Base-by-base conservation (phyloP, 23 red algal genomes). In the Chondrus crispus region DNA sequence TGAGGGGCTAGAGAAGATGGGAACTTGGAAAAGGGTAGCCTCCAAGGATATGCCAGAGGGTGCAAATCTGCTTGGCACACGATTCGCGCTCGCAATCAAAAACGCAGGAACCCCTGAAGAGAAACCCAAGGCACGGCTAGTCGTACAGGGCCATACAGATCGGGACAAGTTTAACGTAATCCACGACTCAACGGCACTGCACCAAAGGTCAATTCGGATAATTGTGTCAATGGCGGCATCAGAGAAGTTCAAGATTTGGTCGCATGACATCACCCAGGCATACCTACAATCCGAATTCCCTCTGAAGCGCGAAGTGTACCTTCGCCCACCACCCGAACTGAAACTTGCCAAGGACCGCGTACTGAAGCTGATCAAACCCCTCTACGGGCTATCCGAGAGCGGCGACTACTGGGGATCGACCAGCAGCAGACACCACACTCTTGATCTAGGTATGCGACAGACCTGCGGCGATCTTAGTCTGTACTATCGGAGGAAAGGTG, bases 141-240 rank as follows among this genome's bases (percentile, higher is more conserved):
- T 88, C 26, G 68, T n/a, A 28, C 84, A 88, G 74, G 84, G 63
- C 33, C 42, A 73, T 32, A 46, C 11, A 20, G 84, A 88, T 58
- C 12, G 20, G 36, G 62, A 3, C 6, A 88, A 88, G 63, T 14
- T 29, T 30, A 53, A 53, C 46, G 19, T 76, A 53, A 45, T 88
- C 11, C 84, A 74, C 40, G 52, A 88, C 84, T 75, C 22, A 3
- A 11, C 84, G 22, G 45, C 16, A 22, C 20, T 88, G n/a, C 41
- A 51, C 8, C 63, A 78, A 74, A 11, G 51, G 13, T 88, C 84
- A 35, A 74, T 54, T 36, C 5, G 42, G 46, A 7, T 47, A 30
- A 10, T 88, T 13, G 66, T 37, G 3, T 46, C 63, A 28, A 36
- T 54, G 6, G 24, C 58, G 5, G 42, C 84, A 6, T 14, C 24